Evolutionary conservation across 106 monocot genomes (phyloP).

Genomic region (Phalaenopsis aphrodite): DNA sequence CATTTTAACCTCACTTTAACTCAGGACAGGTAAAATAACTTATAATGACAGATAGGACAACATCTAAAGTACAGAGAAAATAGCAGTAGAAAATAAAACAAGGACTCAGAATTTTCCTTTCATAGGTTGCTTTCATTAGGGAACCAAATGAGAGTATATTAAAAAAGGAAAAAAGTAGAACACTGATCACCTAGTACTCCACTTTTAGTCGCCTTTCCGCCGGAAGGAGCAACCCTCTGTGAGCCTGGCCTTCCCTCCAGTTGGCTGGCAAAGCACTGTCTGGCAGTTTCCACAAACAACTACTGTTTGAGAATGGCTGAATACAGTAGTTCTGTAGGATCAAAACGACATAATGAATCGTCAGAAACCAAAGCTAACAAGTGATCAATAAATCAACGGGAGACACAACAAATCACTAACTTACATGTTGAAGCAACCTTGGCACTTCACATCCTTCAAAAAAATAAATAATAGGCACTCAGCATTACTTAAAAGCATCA

Average conservation of each 20-base stretch:
- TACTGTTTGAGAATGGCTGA: conserved; percentile 58
- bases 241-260: conserved; percentile 44
- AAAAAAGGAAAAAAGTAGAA: background rate
- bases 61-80: no score
- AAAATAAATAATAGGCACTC: background rate
- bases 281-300: conserved; percentile 55
- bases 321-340: conserved; percentile 37
- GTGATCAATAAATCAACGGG: background rate
- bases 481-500: background rate
- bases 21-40: background rate
- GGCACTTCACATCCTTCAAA: conserved; percentile 56
- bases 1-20: background rate
- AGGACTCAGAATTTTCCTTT: background rate
- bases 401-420: background rate
- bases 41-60: background rate
- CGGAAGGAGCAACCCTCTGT: conserved; percentile 47
- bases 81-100: background rate
- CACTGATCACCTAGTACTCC: background rate
- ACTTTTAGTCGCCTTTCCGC: conserved; percentile 30
- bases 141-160: background rate
- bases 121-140: background rate
- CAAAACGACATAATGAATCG: background rate
- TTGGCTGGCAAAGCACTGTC: conserved; percentile 55
- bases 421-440: conserved; percentile 69
- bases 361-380: background rate